A percentile compares a stretch with the other conserved stretches of the same genome.
These are phyloP conservation scores for Gypsophila paniculata DNA, from an alignment of 179 eudicot species.

Conservation along the genomic window DNA sequence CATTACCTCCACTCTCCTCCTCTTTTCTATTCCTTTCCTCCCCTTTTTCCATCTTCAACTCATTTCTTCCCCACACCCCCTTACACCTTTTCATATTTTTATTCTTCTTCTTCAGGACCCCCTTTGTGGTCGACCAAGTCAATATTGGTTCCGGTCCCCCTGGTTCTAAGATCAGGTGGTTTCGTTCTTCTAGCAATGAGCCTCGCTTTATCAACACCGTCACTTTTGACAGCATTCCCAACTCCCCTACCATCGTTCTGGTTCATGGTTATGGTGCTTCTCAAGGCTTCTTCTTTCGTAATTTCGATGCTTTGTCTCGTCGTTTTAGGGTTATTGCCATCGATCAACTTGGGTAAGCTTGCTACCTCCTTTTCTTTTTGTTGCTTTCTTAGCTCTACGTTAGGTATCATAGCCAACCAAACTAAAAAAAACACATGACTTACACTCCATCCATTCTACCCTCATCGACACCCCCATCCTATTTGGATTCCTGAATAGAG, in stretches of 20 bases:
- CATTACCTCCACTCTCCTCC: too few relatives aligned
- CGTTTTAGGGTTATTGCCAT: conserved; percentile 82
- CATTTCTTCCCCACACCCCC: too few relatives aligned
- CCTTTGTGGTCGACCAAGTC: conserved; percentile 68
- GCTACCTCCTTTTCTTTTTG: not conserved
- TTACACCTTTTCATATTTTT: too few relatives aligned
- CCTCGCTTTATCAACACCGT: conserved; percentile 86
- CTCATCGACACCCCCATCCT: too few relatives aligned
- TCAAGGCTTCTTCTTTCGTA: conserved; percentile 93
- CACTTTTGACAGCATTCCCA: conserved; percentile 66
- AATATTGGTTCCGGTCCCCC: conserved; percentile 95
- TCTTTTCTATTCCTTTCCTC: too few relatives aligned
- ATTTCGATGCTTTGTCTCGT: conserved; percentile 75
- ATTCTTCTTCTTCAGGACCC: conserved; percentile 47
- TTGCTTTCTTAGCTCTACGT: too few relatives aligned
- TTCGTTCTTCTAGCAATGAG: conserved; percentile 75
- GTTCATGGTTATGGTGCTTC: conserved; percentile 97
- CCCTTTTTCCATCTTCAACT: too few relatives aligned
- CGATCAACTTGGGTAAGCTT: conserved; percentile 85
- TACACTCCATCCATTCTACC: too few relatives aligned
- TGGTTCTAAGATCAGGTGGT: conserved; percentile 87
- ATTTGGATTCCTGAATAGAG: too few relatives aligned
- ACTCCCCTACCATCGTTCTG: conserved; percentile 81
- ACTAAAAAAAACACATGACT: too few relatives aligned
- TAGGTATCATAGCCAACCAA: too few relatives aligned